Base-by-base conservation (phyloP, 495 filamentous ascomycete species). In the Annulohypoxylon bovei region DNA sequence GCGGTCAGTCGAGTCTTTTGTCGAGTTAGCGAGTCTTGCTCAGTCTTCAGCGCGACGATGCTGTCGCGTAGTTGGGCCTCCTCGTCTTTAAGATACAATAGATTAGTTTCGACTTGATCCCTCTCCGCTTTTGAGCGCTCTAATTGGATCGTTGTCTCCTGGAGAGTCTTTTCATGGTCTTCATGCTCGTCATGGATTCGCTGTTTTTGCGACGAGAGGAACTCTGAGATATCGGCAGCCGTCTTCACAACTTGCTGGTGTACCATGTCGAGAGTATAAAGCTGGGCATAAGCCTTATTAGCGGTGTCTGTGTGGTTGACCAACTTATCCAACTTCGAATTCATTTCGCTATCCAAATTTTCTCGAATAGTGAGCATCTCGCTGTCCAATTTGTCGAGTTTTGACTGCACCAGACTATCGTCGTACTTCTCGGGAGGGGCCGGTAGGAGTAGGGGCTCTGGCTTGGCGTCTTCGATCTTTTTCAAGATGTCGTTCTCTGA, bases 201-300 rank as follows among this genome's bases (percentile, higher is more conserved):
- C 55, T 88, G 87, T 16, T 91, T 92, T 76, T 98, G 95, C 2
- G 86, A 84, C 8, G 88, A 85, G 37, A 98, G 87, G 81, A 98
- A 97, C 40, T 90, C 88, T n/a, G 89, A 89, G 70, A 99, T 90
- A 73, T 93, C 92, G 22, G 88, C 88, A 0, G 95, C 91, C n/a
- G 93, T 97, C 46, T 88, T 83, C 76, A 92, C 89, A 44, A 99
- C 93, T 67, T 97, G 91, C 72, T 91, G 85, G 75, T 97, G 93
- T 68, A 98, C 95, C 74, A 93, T 87, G 70, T 97, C 93, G 7
- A 99, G 86, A 53, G 93, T 91, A 65, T 91, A 90, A 4, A 92
- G 80, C 53, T 91, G 88, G 3, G 84, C 78, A 62, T 88, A 85
- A 2, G 86, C 81, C 68, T 87, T 86, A 62, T 82, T 82, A 14